A percentile compares a stretch with the other conserved stretches of the same genome.
phyloP scores from a whole-genome alignment of 148 eudicot species.

The Rhododendron vialii region DNA sequence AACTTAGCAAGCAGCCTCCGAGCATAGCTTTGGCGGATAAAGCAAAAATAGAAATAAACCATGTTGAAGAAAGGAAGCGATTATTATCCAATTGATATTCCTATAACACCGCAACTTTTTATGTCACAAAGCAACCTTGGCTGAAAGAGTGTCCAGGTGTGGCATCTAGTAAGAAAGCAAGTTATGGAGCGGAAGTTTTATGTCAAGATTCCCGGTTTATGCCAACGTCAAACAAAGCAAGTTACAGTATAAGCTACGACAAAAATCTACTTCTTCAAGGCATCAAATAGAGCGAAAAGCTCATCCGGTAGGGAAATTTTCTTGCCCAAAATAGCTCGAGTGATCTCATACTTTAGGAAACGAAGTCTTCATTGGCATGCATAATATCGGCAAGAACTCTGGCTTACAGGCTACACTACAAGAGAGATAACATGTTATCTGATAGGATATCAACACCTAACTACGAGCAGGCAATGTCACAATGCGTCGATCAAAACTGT shows the following conservation, averaged over 20 bases:
- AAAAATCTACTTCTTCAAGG: not conserved
- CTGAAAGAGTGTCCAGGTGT: too few species aligned
- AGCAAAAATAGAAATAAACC: not conserved
- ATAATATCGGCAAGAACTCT: not conserved
- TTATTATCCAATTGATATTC: not conserved
- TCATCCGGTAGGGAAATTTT: not conserved
- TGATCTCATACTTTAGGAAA: not conserved
- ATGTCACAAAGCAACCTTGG: too few species aligned
- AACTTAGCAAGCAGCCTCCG: not conserved
- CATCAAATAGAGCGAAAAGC: not conserved
- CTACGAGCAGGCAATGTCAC: not conserved
- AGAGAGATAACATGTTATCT: not conserved
- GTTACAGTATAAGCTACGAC: not conserved
- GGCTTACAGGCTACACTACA: slow-evolving; percentile 8
- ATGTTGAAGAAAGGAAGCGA: not conserved
- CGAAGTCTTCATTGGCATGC: not conserved
- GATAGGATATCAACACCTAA: not conserved
- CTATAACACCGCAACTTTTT: not conserved
- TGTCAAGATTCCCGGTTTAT: too few species aligned
- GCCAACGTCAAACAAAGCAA: not conserved
- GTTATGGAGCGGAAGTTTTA: too few species aligned
- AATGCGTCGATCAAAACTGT: not conserved
- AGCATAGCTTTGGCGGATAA: not conserved
- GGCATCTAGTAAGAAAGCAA: too few species aligned
- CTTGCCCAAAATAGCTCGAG: not conserved